Conservation (phyloP, 495 filamentous ascomycete genomes). For the Zalerion maritima region DNA sequence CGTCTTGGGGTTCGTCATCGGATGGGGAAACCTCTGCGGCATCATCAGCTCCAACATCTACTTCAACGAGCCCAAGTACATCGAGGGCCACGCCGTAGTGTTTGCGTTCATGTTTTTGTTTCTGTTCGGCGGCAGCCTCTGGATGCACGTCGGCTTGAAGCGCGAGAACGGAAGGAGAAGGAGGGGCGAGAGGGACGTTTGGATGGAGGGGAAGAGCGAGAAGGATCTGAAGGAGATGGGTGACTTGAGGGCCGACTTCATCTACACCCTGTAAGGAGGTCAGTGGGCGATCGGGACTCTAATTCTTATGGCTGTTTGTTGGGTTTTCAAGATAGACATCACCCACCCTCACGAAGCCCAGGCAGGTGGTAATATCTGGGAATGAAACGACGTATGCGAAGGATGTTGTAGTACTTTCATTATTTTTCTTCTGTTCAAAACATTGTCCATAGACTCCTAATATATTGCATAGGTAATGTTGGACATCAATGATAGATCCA, state of each 20-base stretch:
- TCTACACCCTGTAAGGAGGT: conserved; percentile 61
- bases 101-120: conserved; percentile 35
- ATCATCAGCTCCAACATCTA: conserved; percentile 66
- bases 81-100: conserved; percentile 30
- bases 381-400: too few species aligned
- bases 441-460: too few species aligned
- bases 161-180: conserved; percentile 47
- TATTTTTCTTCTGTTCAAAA: too few species aligned
- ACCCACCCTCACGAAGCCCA: too few species aligned
- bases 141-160: conserved; percentile 51
- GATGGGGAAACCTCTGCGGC: conserved; percentile 88
- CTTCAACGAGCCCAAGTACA: conserved; percentile 28
- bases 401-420: too few species aligned
- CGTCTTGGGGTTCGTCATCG: conserved; percentile 72
- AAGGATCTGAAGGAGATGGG: conserved; percentile 49
- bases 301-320: too few species aligned
- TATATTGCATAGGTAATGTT: too few species aligned
- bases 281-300: too few species aligned
- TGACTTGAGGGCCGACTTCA: conserved; percentile 62
- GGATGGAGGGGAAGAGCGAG: conserved; percentile 42
- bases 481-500: too few species aligned
- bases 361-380: too few species aligned
- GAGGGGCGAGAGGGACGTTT: conserved; percentile 53
- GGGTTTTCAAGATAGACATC: too few species aligned
- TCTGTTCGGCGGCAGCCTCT: conserved; percentile 36